Conservation (phyloP, 1,284 basidiomycete species). For the Xerocomus cyaneibrunnescens region DNA sequence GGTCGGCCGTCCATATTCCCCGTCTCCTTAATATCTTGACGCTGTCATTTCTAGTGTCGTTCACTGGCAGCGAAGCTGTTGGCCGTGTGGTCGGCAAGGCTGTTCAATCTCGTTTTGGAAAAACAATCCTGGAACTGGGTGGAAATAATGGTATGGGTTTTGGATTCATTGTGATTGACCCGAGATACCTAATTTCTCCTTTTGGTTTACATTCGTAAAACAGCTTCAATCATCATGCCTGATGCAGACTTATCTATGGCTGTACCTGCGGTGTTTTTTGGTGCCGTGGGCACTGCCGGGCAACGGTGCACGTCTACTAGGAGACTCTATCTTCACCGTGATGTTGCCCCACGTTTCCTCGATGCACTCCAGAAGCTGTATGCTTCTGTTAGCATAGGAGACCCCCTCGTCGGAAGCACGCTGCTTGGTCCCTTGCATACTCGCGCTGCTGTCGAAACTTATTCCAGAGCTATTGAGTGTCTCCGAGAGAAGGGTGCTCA, state of each 20-base stretch:
- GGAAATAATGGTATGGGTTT: conserved; percentile 80
- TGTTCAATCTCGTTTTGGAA: conserved; percentile 81
- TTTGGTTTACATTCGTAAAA: conserved; percentile 22
- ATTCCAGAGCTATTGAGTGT: conserved; percentile 61
- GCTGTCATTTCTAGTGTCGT: conserved; percentile 60
- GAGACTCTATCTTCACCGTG: conserved; percentile 83
- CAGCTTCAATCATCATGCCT: conserved; percentile 88
- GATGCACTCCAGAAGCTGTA: conserved; percentile 74
- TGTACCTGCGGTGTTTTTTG: conserved; percentile 88
- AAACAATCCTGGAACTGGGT: conserved; percentile 88
- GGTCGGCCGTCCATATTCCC: conserved; percentile 41
- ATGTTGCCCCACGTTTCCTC: conserved; percentile 77
- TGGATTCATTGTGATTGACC: conserved; percentile 11
- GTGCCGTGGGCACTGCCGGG: conserved; percentile 92
- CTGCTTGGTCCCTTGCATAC: conserved; percentile 90
- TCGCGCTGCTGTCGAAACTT: conserved; percentile 61
- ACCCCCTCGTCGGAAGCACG: conserved; percentile 73
- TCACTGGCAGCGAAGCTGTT: conserved; percentile 90
- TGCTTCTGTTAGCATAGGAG: conserved; percentile 66
- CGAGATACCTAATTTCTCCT: conserved; percentile 16
- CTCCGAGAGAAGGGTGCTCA: conserved; percentile 71
- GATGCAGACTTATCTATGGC: conserved; percentile 92
- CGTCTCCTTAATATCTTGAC: conserved; percentile 1
- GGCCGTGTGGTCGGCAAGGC: conserved; percentile 81
- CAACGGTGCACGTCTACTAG: conserved; percentile 95